These are phyloP conservation scores for Alliaria petiolata DNA, from an alignment of 345 rosid species.

Conservation along the genomic window DNA sequence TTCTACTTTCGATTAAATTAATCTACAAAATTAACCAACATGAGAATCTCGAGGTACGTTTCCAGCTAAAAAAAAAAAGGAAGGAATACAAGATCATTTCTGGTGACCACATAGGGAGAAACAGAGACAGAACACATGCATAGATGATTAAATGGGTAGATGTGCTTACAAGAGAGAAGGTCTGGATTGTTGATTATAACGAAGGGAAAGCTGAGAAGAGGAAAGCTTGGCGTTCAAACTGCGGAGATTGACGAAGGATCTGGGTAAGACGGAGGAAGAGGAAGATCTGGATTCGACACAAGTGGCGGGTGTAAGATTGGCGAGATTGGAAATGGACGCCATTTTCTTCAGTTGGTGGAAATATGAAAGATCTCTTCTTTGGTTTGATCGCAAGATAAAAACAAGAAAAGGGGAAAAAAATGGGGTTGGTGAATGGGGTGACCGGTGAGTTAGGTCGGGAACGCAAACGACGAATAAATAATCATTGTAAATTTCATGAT, in stretches of 20 bases:
- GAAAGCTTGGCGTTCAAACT: slow-evolving; percentile 39
- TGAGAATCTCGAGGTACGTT: neutral
- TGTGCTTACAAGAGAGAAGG: slow-evolving; percentile 57
- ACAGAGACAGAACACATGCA: neutral
- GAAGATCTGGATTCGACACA: slow-evolving; percentile 33
- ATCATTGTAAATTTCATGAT: neutral
- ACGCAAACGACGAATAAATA: slow-evolving; percentile 1
- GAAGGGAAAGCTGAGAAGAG: slow-evolving; percentile 48
- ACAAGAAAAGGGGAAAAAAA: neutral
- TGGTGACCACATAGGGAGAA: neutral
- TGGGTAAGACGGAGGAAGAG: slow-evolving; percentile 39
- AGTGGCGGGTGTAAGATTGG: slow-evolving; percentile 39
- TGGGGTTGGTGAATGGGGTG: slow-evolving; percentile 26
- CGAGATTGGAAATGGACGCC: slow-evolving; percentile 84
- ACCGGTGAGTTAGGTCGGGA: slow-evolving; percentile 24
- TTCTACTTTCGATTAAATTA: neutral
- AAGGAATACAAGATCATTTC: no score
- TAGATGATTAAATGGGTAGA: neutral
- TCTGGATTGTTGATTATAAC: slow-evolving; percentile 21
- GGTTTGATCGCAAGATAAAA: slow-evolving; percentile 24
- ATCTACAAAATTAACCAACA: neutral
- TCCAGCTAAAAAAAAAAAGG: neutral
- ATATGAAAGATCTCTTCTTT: slow-evolving; percentile 8
- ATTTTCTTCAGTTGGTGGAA: slow-evolving; percentile 26
- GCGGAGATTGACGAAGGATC: slow-evolving; percentile 39